Evolutionary conservation across 179 eudicot species (phyloP).

Genomic region (Silene coronaria): DNA sequence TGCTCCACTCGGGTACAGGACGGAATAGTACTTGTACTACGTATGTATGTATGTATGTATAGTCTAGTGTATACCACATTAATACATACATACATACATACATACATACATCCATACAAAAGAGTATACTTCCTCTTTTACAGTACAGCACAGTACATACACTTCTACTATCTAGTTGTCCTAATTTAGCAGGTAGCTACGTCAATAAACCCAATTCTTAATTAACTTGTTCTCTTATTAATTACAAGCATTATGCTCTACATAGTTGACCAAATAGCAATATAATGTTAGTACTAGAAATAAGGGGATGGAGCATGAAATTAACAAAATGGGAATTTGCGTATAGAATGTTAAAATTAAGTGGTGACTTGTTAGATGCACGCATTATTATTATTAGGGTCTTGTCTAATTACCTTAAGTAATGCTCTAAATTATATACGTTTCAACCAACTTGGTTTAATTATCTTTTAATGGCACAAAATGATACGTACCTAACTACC

Average conservation of each 20-base stretch:
- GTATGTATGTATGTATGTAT: too few relatives aligned
- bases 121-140: too few relatives aligned
- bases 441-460: slow-evolving; percentile 13
- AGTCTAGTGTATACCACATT: too few relatives aligned
- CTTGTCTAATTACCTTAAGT: slow-evolving; percentile 17
- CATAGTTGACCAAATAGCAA: neutral
- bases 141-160: too few relatives aligned
- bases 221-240: neutral
- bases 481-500: slow-evolving; percentile 6
- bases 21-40: too few relatives aligned
- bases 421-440: neutral
- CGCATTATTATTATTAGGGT: neutral
- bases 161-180: too few relatives aligned
- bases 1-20: too few relatives aligned
- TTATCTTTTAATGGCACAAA: slow-evolving; percentile 5
- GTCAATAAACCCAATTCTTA: neutral
- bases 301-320: neutral
- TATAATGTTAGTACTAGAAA: too few relatives aligned
- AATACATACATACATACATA: too few relatives aligned
- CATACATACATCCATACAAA: too few relatives aligned
- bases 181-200: neutral
- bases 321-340: too few relatives aligned
- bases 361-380: too few relatives aligned
- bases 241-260: neutral
- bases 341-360: neutral